Conservation (phyloP, 2,329 filamentous ascomycete species). For the Monosporascus sp. region DNA sequence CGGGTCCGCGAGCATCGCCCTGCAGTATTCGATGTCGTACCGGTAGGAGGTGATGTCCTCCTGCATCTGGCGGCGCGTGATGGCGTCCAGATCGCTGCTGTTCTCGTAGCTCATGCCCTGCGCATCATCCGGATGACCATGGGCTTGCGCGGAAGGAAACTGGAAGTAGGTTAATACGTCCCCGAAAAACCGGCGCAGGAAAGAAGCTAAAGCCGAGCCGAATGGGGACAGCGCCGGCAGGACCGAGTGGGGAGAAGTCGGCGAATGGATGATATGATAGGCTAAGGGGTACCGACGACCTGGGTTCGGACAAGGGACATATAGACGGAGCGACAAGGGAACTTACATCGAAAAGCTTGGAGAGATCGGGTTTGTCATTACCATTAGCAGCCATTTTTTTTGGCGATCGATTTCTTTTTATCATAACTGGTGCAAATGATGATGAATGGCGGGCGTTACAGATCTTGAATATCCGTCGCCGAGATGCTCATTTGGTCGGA, state of each 20-base stretch:
- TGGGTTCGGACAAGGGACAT: not conserved
- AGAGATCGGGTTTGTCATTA: not conserved
- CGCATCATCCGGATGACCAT: constrained; percentile 8
- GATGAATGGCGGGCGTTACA: not conserved
- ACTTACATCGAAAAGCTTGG: constrained; percentile 1
- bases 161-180: not conserved
- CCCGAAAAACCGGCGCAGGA: not conserved
- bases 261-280: not conserved
- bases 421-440: not conserved
- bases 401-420: not conserved
- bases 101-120: constrained; percentile 21
- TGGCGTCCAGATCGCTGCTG: constrained; percentile 20
- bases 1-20: constrained; percentile 25
- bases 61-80: constrained; percentile 31
- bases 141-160: not conserved
- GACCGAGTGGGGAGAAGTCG: not conserved
- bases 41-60: constrained; percentile 39
- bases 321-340: not conserved
- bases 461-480: no score
- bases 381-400: not conserved
- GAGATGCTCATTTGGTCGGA: no score
- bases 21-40: constrained; percentile 38
- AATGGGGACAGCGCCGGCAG: not conserved
- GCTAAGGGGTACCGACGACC: not conserved
- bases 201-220: not conserved